A percentile compares a stretch with the other conserved stretches of the same genome.
Evolutionary conservation across 345 rosid species (phyloP).

Genomic region (Hibiscus syriacus): DNA sequence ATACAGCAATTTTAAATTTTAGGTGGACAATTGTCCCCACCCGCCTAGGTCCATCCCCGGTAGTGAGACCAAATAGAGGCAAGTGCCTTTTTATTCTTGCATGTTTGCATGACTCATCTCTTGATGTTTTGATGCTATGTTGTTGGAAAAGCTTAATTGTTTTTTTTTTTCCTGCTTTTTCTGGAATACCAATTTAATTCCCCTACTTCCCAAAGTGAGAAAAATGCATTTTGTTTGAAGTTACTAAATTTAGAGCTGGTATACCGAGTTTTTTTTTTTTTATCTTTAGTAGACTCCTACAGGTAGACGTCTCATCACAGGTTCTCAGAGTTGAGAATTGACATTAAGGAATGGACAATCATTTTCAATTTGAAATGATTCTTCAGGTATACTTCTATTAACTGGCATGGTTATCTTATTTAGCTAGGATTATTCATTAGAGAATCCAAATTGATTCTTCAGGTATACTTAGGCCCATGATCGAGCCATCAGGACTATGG

Average conservation of each 20-base stretch:
- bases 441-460: constrained; percentile 6
- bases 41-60: too few relatives aligned
- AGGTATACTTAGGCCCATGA: constrained; percentile 78
- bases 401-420: background rate
- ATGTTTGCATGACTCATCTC: background rate
- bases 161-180: background rate
- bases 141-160: background rate
- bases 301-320: constrained; percentile 93
- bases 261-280: background rate
- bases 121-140: background rate
- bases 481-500: constrained; percentile 93
- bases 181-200: background rate
- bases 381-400: constrained; percentile 58
- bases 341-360: constrained; percentile 99
- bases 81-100: background rate
- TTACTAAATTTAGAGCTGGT: background rate
- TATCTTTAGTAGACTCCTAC: constrained; percentile 93
- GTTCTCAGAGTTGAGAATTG: constrained; percentile 95
- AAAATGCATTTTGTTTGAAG: background rate
- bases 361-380: constrained; percentile 95
- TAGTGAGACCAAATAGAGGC: background rate
- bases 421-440: background rate
- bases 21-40: too few relatives aligned
- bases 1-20: too few relatives aligned
- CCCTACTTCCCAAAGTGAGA: background rate